Conservation (phyloP, 495 filamentous ascomycete species). For the Hypoxylon cercidicola region DNA sequence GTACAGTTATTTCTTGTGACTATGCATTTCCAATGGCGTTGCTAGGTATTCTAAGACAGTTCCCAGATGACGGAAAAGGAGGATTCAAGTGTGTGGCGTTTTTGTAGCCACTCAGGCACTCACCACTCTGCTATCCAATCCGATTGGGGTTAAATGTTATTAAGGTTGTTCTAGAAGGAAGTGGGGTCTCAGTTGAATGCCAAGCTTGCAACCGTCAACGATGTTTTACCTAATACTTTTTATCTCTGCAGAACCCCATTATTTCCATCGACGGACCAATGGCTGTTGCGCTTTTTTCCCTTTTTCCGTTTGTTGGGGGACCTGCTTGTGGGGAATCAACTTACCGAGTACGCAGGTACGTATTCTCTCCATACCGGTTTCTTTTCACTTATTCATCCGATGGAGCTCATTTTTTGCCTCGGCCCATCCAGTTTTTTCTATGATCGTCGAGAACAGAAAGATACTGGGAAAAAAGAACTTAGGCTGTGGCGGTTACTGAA, state of each 20-base stretch:
- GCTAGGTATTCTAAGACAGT: no score
- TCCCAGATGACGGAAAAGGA: no score
- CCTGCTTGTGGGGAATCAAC: slow-evolving; percentile 17
- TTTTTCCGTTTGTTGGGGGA: slow-evolving; percentile 34
- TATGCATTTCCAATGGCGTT: no score
- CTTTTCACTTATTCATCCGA: not conserved
- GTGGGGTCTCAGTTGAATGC: slow-evolving; percentile 6
- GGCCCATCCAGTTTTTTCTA: not conserved
- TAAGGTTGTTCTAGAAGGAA: slow-evolving; percentile 41
- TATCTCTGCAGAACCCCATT: slow-evolving; percentile 21
- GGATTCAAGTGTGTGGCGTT: slow-evolving; percentile 20
- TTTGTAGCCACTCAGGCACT: not conserved
- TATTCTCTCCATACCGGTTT: not conserved
- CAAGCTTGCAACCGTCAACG: not conserved
- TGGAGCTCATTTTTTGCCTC: not conserved
- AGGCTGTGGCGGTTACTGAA: not conserved
- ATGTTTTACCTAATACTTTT: slow-evolving; percentile 22
- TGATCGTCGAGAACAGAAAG: not conserved
- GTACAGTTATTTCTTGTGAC: no score
- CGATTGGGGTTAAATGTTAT: slow-evolving; percentile 16
- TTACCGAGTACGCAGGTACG: not conserved
- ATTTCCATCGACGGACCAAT: not conserved
- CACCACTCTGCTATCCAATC: not conserved
- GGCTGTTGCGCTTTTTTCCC: slow-evolving; percentile 17
- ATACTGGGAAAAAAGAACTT: not conserved